Conservation (phyloP, 2,329 filamentous ascomycete genomes). For the Neoscytalidium dimidiatum region DNA sequence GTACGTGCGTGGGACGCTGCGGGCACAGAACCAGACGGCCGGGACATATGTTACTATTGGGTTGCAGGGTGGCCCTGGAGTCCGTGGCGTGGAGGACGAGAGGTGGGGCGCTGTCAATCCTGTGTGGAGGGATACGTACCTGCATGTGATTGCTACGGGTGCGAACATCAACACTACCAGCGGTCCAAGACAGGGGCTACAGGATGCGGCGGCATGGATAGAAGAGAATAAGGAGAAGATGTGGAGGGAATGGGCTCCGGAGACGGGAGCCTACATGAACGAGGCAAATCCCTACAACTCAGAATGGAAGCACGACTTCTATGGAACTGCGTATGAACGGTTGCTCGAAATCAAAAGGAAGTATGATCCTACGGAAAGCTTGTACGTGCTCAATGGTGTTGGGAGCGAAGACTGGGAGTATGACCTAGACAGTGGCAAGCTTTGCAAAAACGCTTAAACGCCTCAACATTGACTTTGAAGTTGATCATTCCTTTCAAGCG, state of each 20-base stretch:
- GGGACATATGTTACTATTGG: conserved; percentile 30
- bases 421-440: conserved; percentile 26
- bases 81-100: conserved; percentile 28
- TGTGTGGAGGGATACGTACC: conserved; percentile 38
- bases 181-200: conserved; percentile 22
- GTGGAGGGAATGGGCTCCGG: conserved; percentile 25
- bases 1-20: conserved; percentile 23
- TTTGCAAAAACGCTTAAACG: conserved; percentile 22
- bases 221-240: conserved; percentile 25
- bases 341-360: conserved; percentile 22
- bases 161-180: conserved; percentile 17
- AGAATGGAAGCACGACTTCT: conserved; percentile 23
- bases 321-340: conserved; percentile 21
- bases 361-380: conserved; percentile 24
- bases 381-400: conserved; percentile 28
- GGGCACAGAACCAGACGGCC: conserved; percentile 24
- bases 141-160: conserved; percentile 32
- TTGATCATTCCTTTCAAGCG: too few species aligned
- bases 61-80: conserved; percentile 30
- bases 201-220: conserved; percentile 22
- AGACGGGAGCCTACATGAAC: conserved; percentile 26
- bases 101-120: conserved; percentile 32
- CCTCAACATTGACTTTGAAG: too few species aligned
- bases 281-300: conserved; percentile 24
- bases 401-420: conserved; percentile 29